These are phyloP conservation scores for Hymenoscyphus fraxineus DNA, from an alignment of 2,329 filamentous ascomycete genomes.

Conservation along the genomic window DNA sequence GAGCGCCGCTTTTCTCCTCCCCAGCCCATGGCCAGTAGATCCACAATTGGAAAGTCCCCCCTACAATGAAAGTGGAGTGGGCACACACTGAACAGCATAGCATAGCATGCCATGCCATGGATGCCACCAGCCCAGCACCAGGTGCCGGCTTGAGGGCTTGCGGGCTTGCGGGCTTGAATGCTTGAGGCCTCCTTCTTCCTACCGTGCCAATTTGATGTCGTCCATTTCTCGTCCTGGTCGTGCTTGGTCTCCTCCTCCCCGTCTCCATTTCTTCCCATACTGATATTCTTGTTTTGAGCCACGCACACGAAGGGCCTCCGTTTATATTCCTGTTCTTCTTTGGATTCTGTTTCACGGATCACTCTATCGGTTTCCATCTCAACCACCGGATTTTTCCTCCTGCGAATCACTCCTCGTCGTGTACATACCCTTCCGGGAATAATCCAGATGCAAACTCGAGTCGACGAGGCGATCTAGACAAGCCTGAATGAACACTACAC, in stretches of 20 bases:
- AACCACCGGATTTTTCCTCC: not conserved
- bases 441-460: not conserved
- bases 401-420: not conserved
- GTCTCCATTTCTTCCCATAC: not conserved
- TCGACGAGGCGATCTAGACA: not conserved
- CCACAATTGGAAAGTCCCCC: constrained; percentile 2
- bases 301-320: constrained; percentile 1
- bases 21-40: not conserved
- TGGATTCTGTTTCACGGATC: not conserved
- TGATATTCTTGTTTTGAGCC: constrained; percentile 4
- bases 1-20: not conserved
- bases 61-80: not conserved
- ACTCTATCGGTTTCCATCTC: not conserved
- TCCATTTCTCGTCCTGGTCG: too few species aligned
- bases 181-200: not conserved
- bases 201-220: not conserved
- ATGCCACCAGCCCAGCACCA: not conserved
- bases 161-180: too few species aligned
- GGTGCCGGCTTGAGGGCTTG: not conserved
- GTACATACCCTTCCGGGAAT: constrained; percentile 1
- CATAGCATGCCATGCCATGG: not conserved
- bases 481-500: not conserved
- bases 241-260: not conserved
- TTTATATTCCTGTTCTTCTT: not conserved
- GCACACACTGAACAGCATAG: not conserved